phyloP scores from a whole-genome alignment of 1,284 basidiomycete genomes.

The Athelia sp. region DNA sequence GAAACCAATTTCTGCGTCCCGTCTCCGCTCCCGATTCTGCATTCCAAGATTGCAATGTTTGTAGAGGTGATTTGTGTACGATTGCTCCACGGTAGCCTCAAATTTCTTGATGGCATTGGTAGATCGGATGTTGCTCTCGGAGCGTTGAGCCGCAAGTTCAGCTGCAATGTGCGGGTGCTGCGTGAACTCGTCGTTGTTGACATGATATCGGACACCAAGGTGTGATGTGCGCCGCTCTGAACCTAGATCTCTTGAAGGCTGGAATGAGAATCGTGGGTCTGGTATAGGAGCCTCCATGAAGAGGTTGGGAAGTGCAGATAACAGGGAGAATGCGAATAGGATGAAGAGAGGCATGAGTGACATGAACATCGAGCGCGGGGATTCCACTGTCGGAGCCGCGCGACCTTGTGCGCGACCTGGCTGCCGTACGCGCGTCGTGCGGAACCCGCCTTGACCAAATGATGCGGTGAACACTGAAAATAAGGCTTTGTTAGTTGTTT shows the following conservation, averaged over 20 bases:
- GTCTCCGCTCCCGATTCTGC: constrained; percentile 58
- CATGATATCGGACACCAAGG: constrained; percentile 79
- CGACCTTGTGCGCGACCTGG: constrained; percentile 19
- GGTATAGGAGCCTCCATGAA: constrained; percentile 65
- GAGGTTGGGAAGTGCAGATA: constrained; percentile 79
- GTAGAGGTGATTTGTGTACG: constrained; percentile 69
- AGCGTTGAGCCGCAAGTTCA: constrained; percentile 52
- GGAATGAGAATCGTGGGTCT: constrained; percentile 81
- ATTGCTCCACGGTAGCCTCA: constrained; percentile 66
- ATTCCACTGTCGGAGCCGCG: constrained; percentile 30
- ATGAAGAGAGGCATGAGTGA: constrained; percentile 87
- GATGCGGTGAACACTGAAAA: constrained; percentile 62
- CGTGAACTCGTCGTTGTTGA: constrained; percentile 77
- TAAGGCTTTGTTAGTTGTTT: constrained; percentile 1
- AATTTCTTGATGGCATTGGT: constrained; percentile 40
- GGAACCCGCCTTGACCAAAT: constrained; percentile 78
- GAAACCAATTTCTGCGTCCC: constrained; percentile 76
- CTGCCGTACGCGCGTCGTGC: constrained; percentile 49
- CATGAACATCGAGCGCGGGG: constrained; percentile 66
- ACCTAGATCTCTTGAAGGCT: constrained; percentile 48
- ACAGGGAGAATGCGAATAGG: constrained; percentile 79
- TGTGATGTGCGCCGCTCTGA: constrained; percentile 62
- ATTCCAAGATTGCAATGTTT: constrained; percentile 62
- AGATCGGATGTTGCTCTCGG: constrained; percentile 29
- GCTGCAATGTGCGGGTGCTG: constrained; percentile 73